phyloP scores from a whole-genome alignment of 139 green algal genomes.

The Chlorella vulgaris region DNA sequence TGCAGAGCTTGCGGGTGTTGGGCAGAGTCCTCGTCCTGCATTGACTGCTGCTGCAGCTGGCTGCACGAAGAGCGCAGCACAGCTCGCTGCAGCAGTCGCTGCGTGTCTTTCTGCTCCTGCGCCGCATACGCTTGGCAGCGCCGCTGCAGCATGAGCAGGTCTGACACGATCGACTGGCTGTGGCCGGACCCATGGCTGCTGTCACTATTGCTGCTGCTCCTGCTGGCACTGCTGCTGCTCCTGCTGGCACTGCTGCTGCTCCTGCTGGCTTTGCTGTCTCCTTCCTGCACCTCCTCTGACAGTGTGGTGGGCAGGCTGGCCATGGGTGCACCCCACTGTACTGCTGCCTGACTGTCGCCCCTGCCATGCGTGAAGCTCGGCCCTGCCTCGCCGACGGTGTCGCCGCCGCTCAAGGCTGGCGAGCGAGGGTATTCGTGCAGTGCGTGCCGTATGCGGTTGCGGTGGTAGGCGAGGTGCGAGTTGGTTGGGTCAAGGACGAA shows the following conservation, averaged over 20 bases:
- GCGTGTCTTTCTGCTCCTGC: background rate
- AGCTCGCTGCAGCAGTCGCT: background rate
- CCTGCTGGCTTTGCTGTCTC: background rate
- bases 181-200: background rate
- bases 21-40: background rate
- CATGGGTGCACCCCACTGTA: too few relatives aligned
- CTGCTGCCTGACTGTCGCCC: too few relatives aligned
- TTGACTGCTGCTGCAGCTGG: background rate
- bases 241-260: background rate
- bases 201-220: background rate
- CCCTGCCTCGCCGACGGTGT: background rate
- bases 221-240: background rate
- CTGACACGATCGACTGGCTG: conserved; percentile 4
- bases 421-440: background rate
- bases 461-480: background rate
- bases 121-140: background rate
- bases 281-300: background rate
- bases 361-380: too few relatives aligned
- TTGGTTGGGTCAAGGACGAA: conserved; percentile 38
- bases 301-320: background rate
- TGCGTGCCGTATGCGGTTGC: conserved; percentile 26
- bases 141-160: conserved; percentile 31
- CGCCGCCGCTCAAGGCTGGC: too few relatives aligned
- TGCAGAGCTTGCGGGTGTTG: background rate
- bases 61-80: conserved; percentile 8